Percentiles rank a stretch among this genome's conserved stretches.
Evolutionary conservation across 805 yeast genomes (phyloP).

Genomic region (Pichia paraexigua): DNA sequence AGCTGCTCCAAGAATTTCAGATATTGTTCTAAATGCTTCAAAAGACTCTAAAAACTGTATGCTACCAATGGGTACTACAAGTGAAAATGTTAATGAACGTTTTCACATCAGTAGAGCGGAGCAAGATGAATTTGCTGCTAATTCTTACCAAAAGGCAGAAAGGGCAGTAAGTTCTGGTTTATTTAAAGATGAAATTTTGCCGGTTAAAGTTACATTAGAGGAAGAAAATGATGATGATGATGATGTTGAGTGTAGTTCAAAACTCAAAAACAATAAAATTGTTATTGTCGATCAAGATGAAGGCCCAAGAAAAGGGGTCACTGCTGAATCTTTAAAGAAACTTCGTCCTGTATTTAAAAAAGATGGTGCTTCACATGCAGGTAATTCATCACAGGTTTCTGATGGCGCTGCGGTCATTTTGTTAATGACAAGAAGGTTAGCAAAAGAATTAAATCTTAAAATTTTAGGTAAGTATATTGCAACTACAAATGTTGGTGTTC

Average conservation of each 20-base stretch:
- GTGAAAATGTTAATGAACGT: constrained; percentile 77
- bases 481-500: constrained; percentile 81
- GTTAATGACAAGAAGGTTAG: constrained; percentile 77
- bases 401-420: constrained; percentile 94
- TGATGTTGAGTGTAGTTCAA: constrained; percentile 26
- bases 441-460: constrained; percentile 62
- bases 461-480: constrained; percentile 75
- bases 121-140: constrained; percentile 88
- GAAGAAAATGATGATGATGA: constrained; percentile 54
- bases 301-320: constrained; percentile 85
- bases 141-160: constrained; percentile 79
- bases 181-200: constrained; percentile 87
- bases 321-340: constrained; percentile 65
- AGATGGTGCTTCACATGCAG: constrained; percentile 87
- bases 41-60: constrained; percentile 62
- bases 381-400: constrained; percentile 91
- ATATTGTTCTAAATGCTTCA: constrained; percentile 32
- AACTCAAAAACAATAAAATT: constrained; percentile 20
- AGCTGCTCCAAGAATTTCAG: constrained; percentile 56
- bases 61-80: constrained; percentile 95
- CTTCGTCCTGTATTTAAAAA: constrained; percentile 80
- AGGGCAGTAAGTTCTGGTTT: constrained; percentile 59
- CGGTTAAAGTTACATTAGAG: constrained; percentile 55
- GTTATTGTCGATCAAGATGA: constrained; percentile 37
- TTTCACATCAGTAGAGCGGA: constrained; percentile 56